phyloP scores from a whole-genome alignment of 371 early-diverging fungal species.

The Saksenaea oblongispora region DNA sequence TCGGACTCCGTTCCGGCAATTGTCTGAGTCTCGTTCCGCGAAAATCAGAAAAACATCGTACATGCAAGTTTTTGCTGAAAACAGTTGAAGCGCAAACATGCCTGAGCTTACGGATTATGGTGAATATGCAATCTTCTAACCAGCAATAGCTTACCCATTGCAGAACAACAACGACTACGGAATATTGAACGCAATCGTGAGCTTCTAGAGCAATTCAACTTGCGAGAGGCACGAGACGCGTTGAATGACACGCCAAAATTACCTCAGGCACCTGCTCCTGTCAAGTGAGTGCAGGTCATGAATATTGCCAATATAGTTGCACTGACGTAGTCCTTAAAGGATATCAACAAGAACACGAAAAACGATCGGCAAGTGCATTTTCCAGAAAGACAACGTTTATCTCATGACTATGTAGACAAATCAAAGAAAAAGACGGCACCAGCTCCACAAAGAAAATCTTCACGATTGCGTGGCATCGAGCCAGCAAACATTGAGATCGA shows the following conservation, averaged over 20 bases:
- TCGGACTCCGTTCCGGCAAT: too few relatives aligned
- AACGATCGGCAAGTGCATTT: slow-evolving; percentile 7
- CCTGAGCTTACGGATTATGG: slow-evolving; percentile 18
- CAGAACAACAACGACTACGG: slow-evolving; percentile 60
- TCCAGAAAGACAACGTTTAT: neutral
- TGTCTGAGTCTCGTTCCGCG: too few relatives aligned
- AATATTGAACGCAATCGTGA: slow-evolving; percentile 66
- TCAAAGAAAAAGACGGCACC: slow-evolving; percentile 13
- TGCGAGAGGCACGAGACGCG: slow-evolving; percentile 24
- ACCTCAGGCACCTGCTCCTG: slow-evolving; percentile 12
- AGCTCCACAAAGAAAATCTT: slow-evolving; percentile 39
- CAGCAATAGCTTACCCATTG: neutral
- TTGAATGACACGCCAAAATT: slow-evolving; percentile 20
- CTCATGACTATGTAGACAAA: neutral
- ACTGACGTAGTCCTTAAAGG: neutral
- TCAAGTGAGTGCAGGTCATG: neutral
- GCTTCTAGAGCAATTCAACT: slow-evolving; percentile 53
- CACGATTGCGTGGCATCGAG: slow-evolving; percentile 50
- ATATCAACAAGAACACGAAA: slow-evolving; percentile 9
- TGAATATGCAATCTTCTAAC: slow-evolving; percentile 1
- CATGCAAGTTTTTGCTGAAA: too few relatives aligned
- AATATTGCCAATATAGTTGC: neutral
- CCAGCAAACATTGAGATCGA: slow-evolving; percentile 35
- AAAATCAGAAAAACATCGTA: too few relatives aligned
- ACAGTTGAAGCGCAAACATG: neutral